Percentiles rank a stretch among this genome's conserved stretches.
Conservation (phyloP, 305 asterid genomes). For the Withania somnifera region DNA sequence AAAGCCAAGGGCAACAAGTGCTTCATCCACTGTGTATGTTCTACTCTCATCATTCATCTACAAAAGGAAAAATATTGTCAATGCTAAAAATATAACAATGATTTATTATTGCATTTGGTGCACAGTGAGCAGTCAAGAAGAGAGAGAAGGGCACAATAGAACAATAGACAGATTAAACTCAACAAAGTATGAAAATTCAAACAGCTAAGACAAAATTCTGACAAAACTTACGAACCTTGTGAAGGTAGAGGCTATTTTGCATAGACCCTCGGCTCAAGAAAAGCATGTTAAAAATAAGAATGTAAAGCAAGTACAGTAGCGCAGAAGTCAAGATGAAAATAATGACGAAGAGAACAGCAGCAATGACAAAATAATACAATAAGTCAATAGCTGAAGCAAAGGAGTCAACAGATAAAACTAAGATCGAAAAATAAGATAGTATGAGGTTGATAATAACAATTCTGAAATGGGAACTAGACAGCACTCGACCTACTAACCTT, state of each 20-base stretch:
- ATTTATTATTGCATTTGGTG: neutral
- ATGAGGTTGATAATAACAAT: no score
- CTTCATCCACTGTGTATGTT: constrained; percentile 57
- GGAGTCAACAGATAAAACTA: no score
- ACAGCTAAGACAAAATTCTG: neutral
- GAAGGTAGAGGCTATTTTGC: neutral
- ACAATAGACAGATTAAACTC: neutral
- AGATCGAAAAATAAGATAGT: no score
- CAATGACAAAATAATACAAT: no score
- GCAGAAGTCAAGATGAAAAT: neutral
- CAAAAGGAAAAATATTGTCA: neutral
- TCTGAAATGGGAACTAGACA: no score
- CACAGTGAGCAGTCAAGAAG: neutral
- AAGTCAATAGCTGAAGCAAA: neutral
- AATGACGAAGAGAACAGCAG: neutral
- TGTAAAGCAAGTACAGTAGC: no score
- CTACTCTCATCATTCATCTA: constrained; percentile 46
- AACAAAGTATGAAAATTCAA: neutral
- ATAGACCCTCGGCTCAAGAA: no score
- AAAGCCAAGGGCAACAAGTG: constrained; percentile 54
- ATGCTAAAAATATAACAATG: neutral
- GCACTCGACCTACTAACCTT: no score
- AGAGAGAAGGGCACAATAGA: neutral
- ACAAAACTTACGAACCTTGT: neutral
- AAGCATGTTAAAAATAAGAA: no score